Conservation (phyloP, 257 asterid genomes). For the Solanum rostratum region DNA sequence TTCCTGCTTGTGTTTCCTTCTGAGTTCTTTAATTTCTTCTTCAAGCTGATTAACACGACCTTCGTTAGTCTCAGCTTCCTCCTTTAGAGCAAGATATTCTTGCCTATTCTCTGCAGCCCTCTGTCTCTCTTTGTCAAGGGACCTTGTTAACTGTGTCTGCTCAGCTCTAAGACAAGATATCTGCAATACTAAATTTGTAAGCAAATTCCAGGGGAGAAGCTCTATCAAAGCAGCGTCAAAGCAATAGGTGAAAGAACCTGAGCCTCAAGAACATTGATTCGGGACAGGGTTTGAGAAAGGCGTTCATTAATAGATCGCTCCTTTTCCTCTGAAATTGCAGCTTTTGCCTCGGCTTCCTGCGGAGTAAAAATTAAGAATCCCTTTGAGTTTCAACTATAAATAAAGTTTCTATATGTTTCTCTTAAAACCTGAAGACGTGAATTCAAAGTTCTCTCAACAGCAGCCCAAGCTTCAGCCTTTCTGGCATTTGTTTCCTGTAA, state of each 20-base stretch:
- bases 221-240: background rate
- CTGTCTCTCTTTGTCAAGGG: conserved; percentile 93
- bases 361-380: conserved; percentile 1
- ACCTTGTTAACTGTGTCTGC: conserved; percentile 83
- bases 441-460: conserved; percentile 84
- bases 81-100: conserved; percentile 89
- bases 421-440: conserved; percentile 84
- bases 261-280: conserved; percentile 97
- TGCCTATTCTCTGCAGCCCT: conserved; percentile 84
- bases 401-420: conserved; percentile 3
- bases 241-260: conserved; percentile 45
- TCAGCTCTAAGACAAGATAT: conserved; percentile 97
- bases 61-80: conserved; percentile 88
- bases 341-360: conserved; percentile 96
- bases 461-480: conserved; percentile 96
- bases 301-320: conserved; percentile 92
- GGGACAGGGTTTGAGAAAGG: conserved; percentile 86
- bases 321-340: conserved; percentile 90
- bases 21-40: conserved; percentile 68
- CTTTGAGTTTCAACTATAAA: background rate
- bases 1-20: conserved; percentile 86
- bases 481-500: conserved; percentile 88
- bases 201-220: conserved; percentile 18
- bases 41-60: conserved; percentile 73
- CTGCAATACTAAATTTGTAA: conserved; percentile 35